Evolutionary conservation across 2,329 filamentous ascomycete genomes (phyloP), one percentile per base, ranked within the genome.

Genomic region (Bimuria novae-zelandiae): DNA sequence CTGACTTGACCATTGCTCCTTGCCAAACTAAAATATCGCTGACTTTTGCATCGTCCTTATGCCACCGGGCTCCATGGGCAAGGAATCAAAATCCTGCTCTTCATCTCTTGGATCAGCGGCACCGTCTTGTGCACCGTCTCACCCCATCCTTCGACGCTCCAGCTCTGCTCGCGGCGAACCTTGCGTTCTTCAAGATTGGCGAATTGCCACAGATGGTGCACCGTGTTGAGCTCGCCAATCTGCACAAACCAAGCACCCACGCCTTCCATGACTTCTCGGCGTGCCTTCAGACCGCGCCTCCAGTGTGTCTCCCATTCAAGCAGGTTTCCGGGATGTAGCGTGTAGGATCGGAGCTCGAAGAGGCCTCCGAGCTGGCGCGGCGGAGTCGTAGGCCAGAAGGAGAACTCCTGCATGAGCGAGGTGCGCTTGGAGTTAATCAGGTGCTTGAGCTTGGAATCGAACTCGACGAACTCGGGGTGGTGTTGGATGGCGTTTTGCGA

Each of bases 271-370:
- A 97, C 93, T 76, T 97, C 92, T 44, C 92, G 85, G 46, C 94
- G 85, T 2, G 94, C 94, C 76, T 90, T 89, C 49, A 99, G 83
- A 22, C 94, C 94, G 60, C 90, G 87, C 56, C 95, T 85, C 94
- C 94, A 99, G 77, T 99, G 94, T 35, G 90, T 95, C 82, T 99
- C 94, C 94, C 94, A 99, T 77, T 99, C 94, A 7, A 99, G 83
- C 37, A 99, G 82, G 73, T 97, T 97, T 36, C 94, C 94, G 0
- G 94, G 94, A 72, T 97, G 91, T 19, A 99, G 83, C 4, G 92
- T 97, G 79, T 99, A 99, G 1, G 94, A 97, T 47, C 94, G 90
- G 29, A 99, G 83, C 79, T 99, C 94, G 71, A 99, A 99, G 36
- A 99, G 77, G 40, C 94, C 94, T 50, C 94, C 94, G 0, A 99